A percentile compares a stretch with the other conserved stretches of the same genome.
phyloP scores from a whole-genome alignment of 352 stramenopile species.

The Globisporangium cystogenes region DNA sequence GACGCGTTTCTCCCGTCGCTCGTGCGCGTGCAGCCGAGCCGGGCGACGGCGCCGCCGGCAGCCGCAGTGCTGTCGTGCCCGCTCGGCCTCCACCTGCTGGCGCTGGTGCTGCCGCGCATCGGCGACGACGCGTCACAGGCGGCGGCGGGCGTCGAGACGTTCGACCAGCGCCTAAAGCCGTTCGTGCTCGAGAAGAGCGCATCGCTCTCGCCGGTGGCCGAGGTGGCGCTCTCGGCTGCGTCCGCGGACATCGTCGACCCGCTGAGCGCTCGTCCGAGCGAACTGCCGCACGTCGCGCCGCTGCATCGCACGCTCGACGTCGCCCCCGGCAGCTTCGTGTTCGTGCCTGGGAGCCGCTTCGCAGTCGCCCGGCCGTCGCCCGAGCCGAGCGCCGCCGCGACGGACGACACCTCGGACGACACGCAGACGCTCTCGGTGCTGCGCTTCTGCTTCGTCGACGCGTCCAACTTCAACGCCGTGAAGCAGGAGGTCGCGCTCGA shows the following conservation, averaged over 20 bases:
- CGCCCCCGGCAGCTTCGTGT: slow-evolving; percentile 24
- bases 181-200: slow-evolving; percentile 7
- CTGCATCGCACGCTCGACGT: slow-evolving; percentile 15
- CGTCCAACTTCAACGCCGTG: slow-evolving; percentile 69
- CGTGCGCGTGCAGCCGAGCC: slow-evolving; percentile 10
- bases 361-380: slow-evolving; percentile 15
- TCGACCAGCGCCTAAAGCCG: slow-evolving; percentile 25
- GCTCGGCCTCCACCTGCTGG: slow-evolving; percentile 57
- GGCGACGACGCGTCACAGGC: neutral
- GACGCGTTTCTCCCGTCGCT: slow-evolving; percentile 29
- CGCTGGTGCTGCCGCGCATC: slow-evolving; percentile 12
- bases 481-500: slow-evolving; percentile 45
- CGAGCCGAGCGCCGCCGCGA: neutral
- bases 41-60: neutral
- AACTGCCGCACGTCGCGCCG: slow-evolving; percentile 14
- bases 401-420: neutral
- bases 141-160: slow-evolving; percentile 16
- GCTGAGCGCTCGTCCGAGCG: neutral
- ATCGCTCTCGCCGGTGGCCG: slow-evolving; percentile 6
- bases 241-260: neutral
- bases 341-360: slow-evolving; percentile 40
- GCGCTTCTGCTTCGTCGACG: slow-evolving; percentile 70
- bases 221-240: slow-evolving; percentile 18
- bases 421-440: slow-evolving; percentile 22
- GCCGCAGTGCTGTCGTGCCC: slow-evolving; percentile 32